phyloP scores from a whole-genome alignment of 2,329 filamentous ascomycete species.

The Nannizziopsis barbatae region DNA sequence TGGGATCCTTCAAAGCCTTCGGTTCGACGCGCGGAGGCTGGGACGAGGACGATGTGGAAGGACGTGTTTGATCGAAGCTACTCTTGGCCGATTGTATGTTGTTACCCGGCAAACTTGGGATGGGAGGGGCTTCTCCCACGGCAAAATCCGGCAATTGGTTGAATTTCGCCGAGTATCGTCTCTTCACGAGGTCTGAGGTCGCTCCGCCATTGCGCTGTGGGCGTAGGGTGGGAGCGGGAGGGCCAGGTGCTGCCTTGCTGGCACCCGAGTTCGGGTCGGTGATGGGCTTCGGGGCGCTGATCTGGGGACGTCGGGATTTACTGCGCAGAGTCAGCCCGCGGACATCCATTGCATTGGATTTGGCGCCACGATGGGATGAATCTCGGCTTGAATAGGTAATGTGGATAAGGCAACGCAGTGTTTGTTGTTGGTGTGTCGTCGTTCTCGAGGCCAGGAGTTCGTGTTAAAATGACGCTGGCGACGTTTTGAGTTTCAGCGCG shows the following conservation, averaged over 20 bases:
- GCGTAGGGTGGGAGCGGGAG: constrained; percentile 22
- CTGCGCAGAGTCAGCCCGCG: constrained; percentile 53
- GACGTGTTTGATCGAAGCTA: constrained; percentile 4
- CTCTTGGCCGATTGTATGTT: constrained; percentile 42
- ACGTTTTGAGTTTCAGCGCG: background rate
- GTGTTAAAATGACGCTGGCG: no score
- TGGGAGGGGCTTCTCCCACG: constrained; percentile 50
- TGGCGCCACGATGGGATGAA: no score
- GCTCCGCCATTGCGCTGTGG: constrained; percentile 38
- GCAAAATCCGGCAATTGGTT: constrained; percentile 62
- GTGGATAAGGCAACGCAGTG: background rate
- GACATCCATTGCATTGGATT: constrained; percentile 37
- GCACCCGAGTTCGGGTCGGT: constrained; percentile 23
- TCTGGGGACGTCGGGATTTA: constrained; percentile 47
- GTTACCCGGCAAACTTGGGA: constrained; percentile 52
- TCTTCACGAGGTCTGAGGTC: constrained; percentile 77
- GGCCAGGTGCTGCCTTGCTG: constrained; percentile 14
- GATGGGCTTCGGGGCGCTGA: constrained; percentile 51
- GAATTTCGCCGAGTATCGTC: constrained; percentile 87
- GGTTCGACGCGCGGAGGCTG: constrained; percentile 60
- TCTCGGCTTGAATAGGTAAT: no score
- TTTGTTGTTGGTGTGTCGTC: background rate
- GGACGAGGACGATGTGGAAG: constrained; percentile 42
- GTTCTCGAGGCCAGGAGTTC: background rate
- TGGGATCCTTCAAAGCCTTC: constrained; percentile 67